Base-by-base conservation (phyloP, 176 grass and related monocot species). In the Canna indica region DNA sequence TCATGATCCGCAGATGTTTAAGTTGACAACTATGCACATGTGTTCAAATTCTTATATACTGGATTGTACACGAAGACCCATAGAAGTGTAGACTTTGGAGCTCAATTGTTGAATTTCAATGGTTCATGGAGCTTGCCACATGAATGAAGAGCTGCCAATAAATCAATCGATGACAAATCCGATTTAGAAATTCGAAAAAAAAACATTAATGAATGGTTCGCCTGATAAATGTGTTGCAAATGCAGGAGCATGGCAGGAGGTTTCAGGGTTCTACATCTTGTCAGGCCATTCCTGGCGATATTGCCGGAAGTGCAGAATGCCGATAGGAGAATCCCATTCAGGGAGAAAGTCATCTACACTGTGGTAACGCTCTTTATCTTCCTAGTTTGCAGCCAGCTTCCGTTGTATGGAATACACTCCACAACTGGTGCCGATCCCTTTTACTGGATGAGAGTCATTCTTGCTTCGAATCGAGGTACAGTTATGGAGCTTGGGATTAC, bases 401-500 rank as follows among this genome's bases (percentile, higher is more conserved):
- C 91, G 0, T 82, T 95, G 33, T 95, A 95, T 81, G 91, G 85
- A 68, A 95, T 95, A 46, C 91, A 95, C 80, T 91, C 87, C 3
- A 95, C 91, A 17, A 95, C 87, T 67, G 91, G 91, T 50, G 87
- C 91, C 33, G 91, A 91, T 81, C 91, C 91, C 65, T 88, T 95
- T 69, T 95, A 91, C 68, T 95, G 87, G 91, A 76, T 95, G 87
- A 80, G 91, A 18, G 91, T 90, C 68, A 95, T 95, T 74, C 91
- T 95, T 44, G 41, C 41, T 44, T 44, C 41, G 7, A 44, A 44
- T 44, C 41, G 41, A 10, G 41, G 41, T 11, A 95, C 91, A 28
- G 91, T 95, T 25, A 95, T 95, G 91, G 91, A 95, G 82, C 70
- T 95, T 26, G 91, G 91, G 75, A 91, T 95, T 73, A 91, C 91